These are phyloP conservation scores for Myriosclerotinia duriaeana DNA, from an alignment of 2,329 filamentous ascomycete genomes.

Conservation along the genomic window DNA sequence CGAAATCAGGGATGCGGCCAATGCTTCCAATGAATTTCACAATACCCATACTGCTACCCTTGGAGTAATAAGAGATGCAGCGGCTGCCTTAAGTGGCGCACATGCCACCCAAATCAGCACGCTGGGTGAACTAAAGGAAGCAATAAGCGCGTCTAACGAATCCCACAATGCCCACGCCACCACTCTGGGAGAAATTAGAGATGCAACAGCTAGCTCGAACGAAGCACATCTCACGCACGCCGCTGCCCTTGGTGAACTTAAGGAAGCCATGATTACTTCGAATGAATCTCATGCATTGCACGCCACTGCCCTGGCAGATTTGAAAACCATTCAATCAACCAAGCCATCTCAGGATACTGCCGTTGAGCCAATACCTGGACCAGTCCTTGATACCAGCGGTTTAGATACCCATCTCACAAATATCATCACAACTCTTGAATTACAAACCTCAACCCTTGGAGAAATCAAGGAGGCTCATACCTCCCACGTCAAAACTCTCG, in stretches of 20 bases:
- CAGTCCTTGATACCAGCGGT: neutral
- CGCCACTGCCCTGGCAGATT: constrained; percentile 23
- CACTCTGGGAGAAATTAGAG: constrained; percentile 30
- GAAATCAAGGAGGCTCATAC: constrained; percentile 26
- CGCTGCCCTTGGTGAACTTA: constrained; percentile 26
- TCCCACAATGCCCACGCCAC: constrained; percentile 27
- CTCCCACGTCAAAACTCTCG: constrained; percentile 25
- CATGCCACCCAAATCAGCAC: constrained; percentile 28
- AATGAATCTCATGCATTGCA: constrained; percentile 25
- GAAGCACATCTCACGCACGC: constrained; percentile 30
- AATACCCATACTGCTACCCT: constrained; percentile 29
- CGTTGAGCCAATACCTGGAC: neutral
- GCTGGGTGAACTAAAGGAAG: constrained; percentile 29
- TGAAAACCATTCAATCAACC: constrained; percentile 22
- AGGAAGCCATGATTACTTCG: constrained; percentile 24
- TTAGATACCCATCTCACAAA: constrained; percentile 26
- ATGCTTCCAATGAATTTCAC: constrained; percentile 21
- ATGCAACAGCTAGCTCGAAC: constrained; percentile 24
- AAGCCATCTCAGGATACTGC: neutral
- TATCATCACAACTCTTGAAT: constrained; percentile 30
- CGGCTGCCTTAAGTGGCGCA: constrained; percentile 18
- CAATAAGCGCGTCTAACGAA: constrained; percentile 20
- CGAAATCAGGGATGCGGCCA: constrained; percentile 12
- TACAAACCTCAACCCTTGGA: constrained; percentile 26
- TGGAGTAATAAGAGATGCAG: constrained; percentile 30